A percentile compares a stretch with the other conserved stretches of the same genome.
Evolutionary conservation across 305 asterid species (phyloP).

Genomic region (Fraxinus velutina): DNA sequence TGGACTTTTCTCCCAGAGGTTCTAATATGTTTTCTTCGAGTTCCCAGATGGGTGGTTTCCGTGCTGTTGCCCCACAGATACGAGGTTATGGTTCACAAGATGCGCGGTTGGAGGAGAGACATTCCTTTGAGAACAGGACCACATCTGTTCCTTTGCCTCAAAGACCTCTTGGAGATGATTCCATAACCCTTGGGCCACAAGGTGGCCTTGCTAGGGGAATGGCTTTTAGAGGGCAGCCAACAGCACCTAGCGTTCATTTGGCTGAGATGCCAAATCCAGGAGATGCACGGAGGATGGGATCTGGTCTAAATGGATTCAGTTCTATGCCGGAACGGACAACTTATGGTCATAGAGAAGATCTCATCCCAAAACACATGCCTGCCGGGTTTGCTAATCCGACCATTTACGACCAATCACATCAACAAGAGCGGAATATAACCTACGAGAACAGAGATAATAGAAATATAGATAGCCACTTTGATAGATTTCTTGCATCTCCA

Average conservation of each 20-base stretch:
- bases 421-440: conserved; percentile 32
- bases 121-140: conserved; percentile 33
- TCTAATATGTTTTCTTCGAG: conserved; percentile 29
- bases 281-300: conserved; percentile 50
- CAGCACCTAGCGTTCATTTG: conserved; percentile 36
- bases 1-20: conserved; percentile 44
- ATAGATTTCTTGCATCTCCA: conserved; percentile 45
- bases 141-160: conserved; percentile 42
- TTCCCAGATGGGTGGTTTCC: conserved; percentile 39
- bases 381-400: conserved; percentile 47
- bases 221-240: conserved; percentile 75
- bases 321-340: conserved; percentile 48
- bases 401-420: conserved; percentile 39
- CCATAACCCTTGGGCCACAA: conserved; percentile 87
- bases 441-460: conserved; percentile 49
- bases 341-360: conserved; percentile 63
- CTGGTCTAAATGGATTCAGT: conserved; percentile 60
- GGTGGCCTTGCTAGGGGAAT: conserved; percentile 94
- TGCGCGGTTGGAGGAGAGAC: conserved; percentile 37
- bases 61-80: conserved; percentile 31
- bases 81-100: conserved; percentile 49
- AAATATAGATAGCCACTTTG: conserved; percentile 43
- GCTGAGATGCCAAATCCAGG: conserved; percentile 43
- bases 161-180: conserved; percentile 40
- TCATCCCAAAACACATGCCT: conserved; percentile 42